phyloP scores from a whole-genome alignment of 2,329 filamentous ascomycete genomes.

The Aspergillus oerlinghausenensis region DNA sequence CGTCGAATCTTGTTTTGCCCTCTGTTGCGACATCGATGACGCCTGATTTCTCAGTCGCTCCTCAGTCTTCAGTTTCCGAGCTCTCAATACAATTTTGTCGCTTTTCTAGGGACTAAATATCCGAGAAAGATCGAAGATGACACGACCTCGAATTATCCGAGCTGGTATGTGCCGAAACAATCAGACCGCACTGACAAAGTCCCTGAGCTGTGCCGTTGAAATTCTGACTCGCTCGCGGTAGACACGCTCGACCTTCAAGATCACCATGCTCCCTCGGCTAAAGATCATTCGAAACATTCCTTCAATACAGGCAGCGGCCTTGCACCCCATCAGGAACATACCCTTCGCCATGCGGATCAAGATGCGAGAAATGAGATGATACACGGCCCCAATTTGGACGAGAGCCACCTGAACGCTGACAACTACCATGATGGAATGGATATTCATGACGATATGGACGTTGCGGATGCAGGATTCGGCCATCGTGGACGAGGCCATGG shows the following conservation, averaged over 20 bases:
- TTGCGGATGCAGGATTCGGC: conserved; percentile 19
- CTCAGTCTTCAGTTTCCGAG: neutral
- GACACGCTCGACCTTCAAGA: conserved; percentile 95
- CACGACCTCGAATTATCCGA: conserved; percentile 43
- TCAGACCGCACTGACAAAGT: neutral
- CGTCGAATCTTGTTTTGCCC: neutral
- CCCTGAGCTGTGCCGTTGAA: neutral
- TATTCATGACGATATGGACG: conserved; percentile 28
- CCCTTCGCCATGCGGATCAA: conserved; percentile 73
- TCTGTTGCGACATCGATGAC: neutral
- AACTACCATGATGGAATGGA: conserved; percentile 29
- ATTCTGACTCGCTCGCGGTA: conserved; percentile 36
- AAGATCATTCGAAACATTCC: conserved; percentile 66
- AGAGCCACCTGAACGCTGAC: conserved; percentile 44
- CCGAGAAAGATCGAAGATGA: conserved; percentile 25
- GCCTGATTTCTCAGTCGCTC: neutral
- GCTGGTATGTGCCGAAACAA: conserved; percentile 34
- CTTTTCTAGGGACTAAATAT: neutral
- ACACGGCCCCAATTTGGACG: conserved; percentile 58
- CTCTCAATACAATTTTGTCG: neutral
- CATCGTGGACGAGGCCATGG: conserved; percentile 21
- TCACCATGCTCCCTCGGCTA: conserved; percentile 72
- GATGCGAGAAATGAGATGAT: conserved; percentile 70
- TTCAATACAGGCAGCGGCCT: conserved; percentile 50
- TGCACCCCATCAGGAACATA: conserved; percentile 79